phyloP scores from a whole-genome alignment of 1,139 yeast genomes.

The Waltiozyma sp. region DNA sequence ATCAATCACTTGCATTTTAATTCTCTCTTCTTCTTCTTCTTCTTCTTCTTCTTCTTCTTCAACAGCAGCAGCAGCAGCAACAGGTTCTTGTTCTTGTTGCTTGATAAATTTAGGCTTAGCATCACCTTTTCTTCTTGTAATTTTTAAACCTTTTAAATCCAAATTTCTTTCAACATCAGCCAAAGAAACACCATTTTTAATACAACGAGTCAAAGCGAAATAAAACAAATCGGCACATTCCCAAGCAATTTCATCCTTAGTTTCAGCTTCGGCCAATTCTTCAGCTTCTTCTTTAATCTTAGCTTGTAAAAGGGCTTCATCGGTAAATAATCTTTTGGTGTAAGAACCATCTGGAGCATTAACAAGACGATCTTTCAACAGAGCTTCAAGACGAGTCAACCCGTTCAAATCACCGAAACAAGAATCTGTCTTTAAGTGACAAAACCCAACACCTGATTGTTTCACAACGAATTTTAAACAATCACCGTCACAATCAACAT shows the following conservation, averaged over 20 bases:
- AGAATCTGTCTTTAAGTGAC: constrained; percentile 72
- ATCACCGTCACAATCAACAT: constrained; percentile 86
- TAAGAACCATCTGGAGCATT: constrained; percentile 87
- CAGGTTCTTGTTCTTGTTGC: constrained; percentile 4
- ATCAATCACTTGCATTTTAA: constrained; percentile 52
- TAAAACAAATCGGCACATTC: constrained; percentile 94
- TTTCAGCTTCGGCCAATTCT: constrained; percentile 76
- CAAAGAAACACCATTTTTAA: constrained; percentile 68
- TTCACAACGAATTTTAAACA: constrained; percentile 78
- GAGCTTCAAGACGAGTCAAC: constrained; percentile 51
- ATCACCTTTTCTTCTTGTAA: constrained; percentile 90
- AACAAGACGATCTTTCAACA: constrained; percentile 40
- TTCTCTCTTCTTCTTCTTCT: constrained; percentile 30
- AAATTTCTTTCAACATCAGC: constrained; percentile 76
- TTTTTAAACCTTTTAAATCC: constrained; percentile 73
- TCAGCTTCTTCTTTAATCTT: constrained; percentile 95
- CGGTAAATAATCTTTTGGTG: constrained; percentile 78
- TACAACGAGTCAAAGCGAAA: constrained; percentile 82
- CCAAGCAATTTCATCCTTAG: constrained; percentile 77
- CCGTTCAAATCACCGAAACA: constrained; percentile 72
- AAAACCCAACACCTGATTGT: constrained; percentile 79
- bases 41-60: too few relatives aligned
- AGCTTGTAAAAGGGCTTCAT: constrained; percentile 63
- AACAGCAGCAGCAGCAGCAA: constrained; percentile 10
- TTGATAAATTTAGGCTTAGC: constrained; percentile 70